Conservation (phyloP, 176 grass and related monocot genomes). For the Calamus simplicifolius region DNA sequence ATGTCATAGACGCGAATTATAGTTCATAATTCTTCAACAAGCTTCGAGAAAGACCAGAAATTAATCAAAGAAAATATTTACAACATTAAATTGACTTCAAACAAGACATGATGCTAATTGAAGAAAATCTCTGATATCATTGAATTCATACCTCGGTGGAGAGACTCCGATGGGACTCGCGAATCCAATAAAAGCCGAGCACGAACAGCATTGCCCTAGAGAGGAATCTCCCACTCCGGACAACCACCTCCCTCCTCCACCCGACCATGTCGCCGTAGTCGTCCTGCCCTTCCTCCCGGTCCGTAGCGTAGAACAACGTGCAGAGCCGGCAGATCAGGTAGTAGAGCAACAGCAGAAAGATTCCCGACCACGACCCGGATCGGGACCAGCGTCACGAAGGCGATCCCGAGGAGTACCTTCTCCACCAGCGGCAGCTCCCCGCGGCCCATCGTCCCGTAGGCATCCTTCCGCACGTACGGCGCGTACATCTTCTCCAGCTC, state of each 20-base stretch:
- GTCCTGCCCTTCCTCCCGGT: conserved; percentile 34
- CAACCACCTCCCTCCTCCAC: conserved; percentile 42
- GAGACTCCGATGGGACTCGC: conserved; percentile 27
- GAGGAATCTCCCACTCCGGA: conserved; percentile 42
- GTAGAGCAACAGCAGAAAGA: conserved; percentile 55
- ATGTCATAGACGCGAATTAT: too few species aligned
- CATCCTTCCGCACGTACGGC: conserved; percentile 54
- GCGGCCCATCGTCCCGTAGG: conserved; percentile 68
- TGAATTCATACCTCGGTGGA: conserved; percentile 26
- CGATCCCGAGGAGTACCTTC: conserved; percentile 31
- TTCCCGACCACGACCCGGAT: conserved; percentile 34
- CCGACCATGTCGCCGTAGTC: conserved; percentile 45
- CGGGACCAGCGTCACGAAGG: conserved; percentile 41
- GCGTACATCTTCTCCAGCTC: conserved; percentile 78
- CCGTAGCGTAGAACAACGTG: conserved; percentile 37
- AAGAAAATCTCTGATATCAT: not conserved
- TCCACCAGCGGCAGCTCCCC: conserved; percentile 33
- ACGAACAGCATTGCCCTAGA: conserved; percentile 72
- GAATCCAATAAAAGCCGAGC: conserved; percentile 91
- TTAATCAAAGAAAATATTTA: too few species aligned
- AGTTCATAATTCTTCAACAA: too few species aligned
- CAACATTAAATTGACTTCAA: too few species aligned
- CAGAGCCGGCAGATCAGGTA: conserved; percentile 71
- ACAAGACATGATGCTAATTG: too few species aligned
- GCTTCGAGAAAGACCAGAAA: too few species aligned